Conservation (phyloP, 176 grass and related monocot genomes). For the Alloteropsis semialata region DNA sequence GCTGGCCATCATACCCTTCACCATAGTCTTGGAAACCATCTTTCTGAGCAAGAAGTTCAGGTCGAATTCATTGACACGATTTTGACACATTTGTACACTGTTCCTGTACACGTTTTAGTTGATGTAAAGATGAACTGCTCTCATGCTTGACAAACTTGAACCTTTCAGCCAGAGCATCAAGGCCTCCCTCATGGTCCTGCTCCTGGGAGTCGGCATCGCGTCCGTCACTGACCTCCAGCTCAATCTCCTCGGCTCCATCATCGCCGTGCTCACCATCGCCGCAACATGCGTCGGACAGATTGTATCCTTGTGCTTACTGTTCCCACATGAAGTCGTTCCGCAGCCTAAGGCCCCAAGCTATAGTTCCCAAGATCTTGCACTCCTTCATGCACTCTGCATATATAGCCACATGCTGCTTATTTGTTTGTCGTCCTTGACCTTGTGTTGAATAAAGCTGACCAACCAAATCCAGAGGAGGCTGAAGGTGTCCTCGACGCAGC, state of each 20-base stretch:
- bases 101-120: not conserved
- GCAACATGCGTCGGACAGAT: constrained; percentile 87
- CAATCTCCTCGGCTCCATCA: constrained; percentile 79
- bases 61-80: constrained; percentile 28
- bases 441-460: constrained; percentile 66
- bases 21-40: constrained; percentile 75
- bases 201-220: constrained; percentile 83
- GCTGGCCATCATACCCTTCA: constrained; percentile 98
- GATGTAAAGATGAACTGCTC: not conserved
- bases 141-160: not conserved
- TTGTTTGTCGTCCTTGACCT: constrained; percentile 34
- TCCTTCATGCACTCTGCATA: not conserved
- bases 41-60: constrained; percentile 94
- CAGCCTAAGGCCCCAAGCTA: not conserved
- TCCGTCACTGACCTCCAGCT: constrained; percentile 89
- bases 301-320: constrained; percentile 45
- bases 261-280: constrained; percentile 62
- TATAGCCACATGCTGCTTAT: not conserved
- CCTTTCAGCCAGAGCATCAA: constrained; percentile 74
- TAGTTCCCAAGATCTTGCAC: not conserved
- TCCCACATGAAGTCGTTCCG: not conserved
- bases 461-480: constrained; percentile 91
- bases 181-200: constrained; percentile 68
- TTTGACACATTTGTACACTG: not conserved
- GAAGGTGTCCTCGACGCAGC: constrained; percentile 91